A percentile compares a stretch with the other conserved stretches of the same genome.
Evolutionary conservation across 495 filamentous ascomycete genomes (phyloP).

Genomic region (Aspergillus nanangensis): DNA sequence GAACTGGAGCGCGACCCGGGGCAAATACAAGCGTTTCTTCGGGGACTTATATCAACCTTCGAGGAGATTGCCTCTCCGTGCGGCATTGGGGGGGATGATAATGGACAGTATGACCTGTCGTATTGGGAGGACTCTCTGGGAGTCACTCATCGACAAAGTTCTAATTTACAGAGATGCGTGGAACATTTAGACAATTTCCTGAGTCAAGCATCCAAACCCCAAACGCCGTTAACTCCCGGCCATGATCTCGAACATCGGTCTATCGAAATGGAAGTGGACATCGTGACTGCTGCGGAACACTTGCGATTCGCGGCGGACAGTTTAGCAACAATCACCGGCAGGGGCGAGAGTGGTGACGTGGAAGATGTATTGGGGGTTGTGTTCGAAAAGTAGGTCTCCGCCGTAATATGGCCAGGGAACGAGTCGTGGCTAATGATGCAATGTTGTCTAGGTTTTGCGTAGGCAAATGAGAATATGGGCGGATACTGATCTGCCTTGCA

Average conservation of each 20-base stretch:
- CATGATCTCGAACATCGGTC: slow-evolving; percentile 28
- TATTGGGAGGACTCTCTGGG: slow-evolving; percentile 80
- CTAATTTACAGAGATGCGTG: slow-evolving; percentile 70
- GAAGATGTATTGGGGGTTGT: slow-evolving; percentile 96
- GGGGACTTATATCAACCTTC: slow-evolving; percentile 64
- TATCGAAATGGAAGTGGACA: slow-evolving; percentile 54
- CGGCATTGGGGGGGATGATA: slow-evolving; percentile 29
- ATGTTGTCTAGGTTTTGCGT: slow-evolving; percentile 55
- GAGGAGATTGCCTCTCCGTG: slow-evolving; percentile 63
- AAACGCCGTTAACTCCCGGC: slow-evolving; percentile 1
- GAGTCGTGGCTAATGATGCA: slow-evolving; percentile 18
- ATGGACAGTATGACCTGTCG: slow-evolving; percentile 41
- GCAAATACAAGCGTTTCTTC: slow-evolving; percentile 63
- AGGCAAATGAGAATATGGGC: slow-evolving; percentile 49
- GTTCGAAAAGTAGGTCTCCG: slow-evolving; percentile 77
- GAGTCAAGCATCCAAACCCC: slow-evolving; percentile 18
- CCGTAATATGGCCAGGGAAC: neutral
- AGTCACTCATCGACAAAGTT: slow-evolving; percentile 82
- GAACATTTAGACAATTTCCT: slow-evolving; percentile 68
- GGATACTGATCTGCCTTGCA: too few relatives aligned
- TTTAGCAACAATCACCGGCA: slow-evolving; percentile 82
- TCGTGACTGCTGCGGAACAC: slow-evolving; percentile 93
- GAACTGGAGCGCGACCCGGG: slow-evolving; percentile 48
- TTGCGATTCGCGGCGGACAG: slow-evolving; percentile 76
- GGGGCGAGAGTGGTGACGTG: slow-evolving; percentile 83